Conservation (phyloP, 1,284 basidiomycete genomes). For the Tilletia indica region DNA sequence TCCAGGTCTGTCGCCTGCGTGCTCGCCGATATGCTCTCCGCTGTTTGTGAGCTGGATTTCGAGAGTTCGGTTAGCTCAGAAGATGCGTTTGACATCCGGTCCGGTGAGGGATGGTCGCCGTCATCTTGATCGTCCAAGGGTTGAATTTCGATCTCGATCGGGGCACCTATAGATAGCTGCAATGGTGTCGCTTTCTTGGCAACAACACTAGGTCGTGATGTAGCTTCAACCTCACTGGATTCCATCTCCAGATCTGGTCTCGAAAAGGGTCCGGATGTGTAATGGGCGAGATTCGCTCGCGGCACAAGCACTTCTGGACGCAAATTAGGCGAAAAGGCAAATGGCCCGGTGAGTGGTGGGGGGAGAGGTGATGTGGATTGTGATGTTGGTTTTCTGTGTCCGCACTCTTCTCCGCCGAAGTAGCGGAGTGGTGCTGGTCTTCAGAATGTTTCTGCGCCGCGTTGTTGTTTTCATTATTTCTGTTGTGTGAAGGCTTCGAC, state of each 20-base stretch:
- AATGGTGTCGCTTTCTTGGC: neutral
- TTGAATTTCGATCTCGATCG: neutral
- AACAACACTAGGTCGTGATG: neutral
- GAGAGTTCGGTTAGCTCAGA: slow-evolving; percentile 45
- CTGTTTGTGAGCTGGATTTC: slow-evolving; percentile 8
- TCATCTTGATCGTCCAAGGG: neutral
- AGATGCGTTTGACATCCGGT: slow-evolving; percentile 35
- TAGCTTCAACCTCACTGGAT: neutral
- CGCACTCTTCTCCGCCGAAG: slow-evolving; percentile 15
- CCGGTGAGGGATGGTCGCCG: neutral
- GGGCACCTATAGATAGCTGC: neutral
- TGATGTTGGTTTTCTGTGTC: slow-evolving; percentile 2
- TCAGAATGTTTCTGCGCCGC: slow-evolving; percentile 12
- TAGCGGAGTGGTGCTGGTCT: slow-evolving; percentile 17
- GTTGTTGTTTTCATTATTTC: slow-evolving; percentile 6
- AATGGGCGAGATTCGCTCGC: slow-evolving; percentile 21
- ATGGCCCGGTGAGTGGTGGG: slow-evolving; percentile 33
- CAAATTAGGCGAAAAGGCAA: slow-evolving; percentile 44
- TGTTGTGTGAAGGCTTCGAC: no score
- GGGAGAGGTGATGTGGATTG: neutral
- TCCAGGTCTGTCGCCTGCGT: slow-evolving; percentile 45
- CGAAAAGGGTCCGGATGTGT: slow-evolving; percentile 30
- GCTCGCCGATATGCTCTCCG: slow-evolving; percentile 36
- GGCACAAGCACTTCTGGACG: slow-evolving; percentile 35
- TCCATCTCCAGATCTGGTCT: neutral